Evolutionary conservation across 192 early-diverging fungal species (phyloP).

Genomic region (Coemansia sp.): DNA sequence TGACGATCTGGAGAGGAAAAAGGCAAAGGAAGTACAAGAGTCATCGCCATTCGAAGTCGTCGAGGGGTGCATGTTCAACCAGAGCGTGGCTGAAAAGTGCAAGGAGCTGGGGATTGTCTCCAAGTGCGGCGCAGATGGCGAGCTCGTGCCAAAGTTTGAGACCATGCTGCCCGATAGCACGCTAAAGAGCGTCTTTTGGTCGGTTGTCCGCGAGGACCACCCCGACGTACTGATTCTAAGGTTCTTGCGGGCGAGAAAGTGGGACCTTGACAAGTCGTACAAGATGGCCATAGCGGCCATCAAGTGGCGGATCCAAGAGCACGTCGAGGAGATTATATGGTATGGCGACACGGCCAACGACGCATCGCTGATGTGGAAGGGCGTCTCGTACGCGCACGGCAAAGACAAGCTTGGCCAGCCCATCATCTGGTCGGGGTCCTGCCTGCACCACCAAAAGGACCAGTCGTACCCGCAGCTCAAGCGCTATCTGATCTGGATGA

Average conservation of each 20-base stretch:
- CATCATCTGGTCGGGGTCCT: slow-evolving; percentile 57
- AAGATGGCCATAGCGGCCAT: slow-evolving; percentile 69
- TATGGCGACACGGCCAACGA: slow-evolving; percentile 60
- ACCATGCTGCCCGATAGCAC: slow-evolving; percentile 22
- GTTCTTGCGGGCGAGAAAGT: slow-evolving; percentile 86
- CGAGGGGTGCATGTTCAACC: slow-evolving; percentile 50
- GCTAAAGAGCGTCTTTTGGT: slow-evolving; percentile 63
- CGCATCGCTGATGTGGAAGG: slow-evolving; percentile 54
- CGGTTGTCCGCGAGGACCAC: slow-evolving; percentile 61
- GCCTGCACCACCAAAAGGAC: slow-evolving; percentile 60
- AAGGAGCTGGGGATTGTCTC: slow-evolving; percentile 30
- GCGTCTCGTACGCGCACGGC: slow-evolving; percentile 60
- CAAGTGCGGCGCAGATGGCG: slow-evolving; percentile 7
- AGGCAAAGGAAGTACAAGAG: slow-evolving; percentile 36
- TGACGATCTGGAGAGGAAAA: slow-evolving; percentile 29
- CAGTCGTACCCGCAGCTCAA: slow-evolving; percentile 66
- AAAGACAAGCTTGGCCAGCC: slow-evolving; percentile 60
- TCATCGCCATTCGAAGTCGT: slow-evolving; percentile 45
- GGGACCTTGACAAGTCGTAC: slow-evolving; percentile 74
- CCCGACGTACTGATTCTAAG: slow-evolving; percentile 73
- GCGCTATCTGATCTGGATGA: slow-evolving; percentile 66
- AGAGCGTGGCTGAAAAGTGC: slow-evolving; percentile 34
- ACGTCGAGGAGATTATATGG: slow-evolving; percentile 60
- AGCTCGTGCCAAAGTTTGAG: slow-evolving; percentile 40
- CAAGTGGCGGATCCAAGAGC: slow-evolving; percentile 70